Evolutionary conservation across 176 grass and related monocot genomes (phyloP), one percentile per base, ranked within the genome.

Genomic region (Oryza officinalis): DNA sequence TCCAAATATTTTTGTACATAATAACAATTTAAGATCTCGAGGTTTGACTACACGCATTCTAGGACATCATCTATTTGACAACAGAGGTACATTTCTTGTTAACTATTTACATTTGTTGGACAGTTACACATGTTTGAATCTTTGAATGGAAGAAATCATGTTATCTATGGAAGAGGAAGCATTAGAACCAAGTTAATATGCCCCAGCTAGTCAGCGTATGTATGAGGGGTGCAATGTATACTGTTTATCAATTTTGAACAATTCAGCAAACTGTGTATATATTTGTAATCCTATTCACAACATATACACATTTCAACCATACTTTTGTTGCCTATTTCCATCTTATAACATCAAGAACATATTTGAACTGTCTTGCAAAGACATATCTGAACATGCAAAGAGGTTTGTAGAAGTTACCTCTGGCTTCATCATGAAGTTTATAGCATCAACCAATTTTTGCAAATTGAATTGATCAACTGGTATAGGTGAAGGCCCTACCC

Each of bases 391-490:
- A n/a, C n/a, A 45, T 71, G 68, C 26, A 75, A 68, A 26, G n/a
- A n/a, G n/a, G n/a, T n/a, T n/a, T n/a, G 32, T 44, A 80, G 10
- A 68, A 77, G 22, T 61, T 89, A 98, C 93, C 85, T 87, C 74
- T 40, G 77, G 77, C 1, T 92, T 31, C 87, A 94, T 74, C 96
- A 98, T 95, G 70, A 90, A 95, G 0, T 76, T 89, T 79, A 98
- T 95, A 60, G 96, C 91, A 88, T 85, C 89, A 27, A 96, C 87
- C 87, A 98, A 83, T 60, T 95, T 95, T 71, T 50, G 89, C 66
- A 92, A 88, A 80, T 13, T 84, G 82, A 98, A 96, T 72, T 96
- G 91, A 82, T 98, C 93, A 72, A 96, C 70, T 28, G 96, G 87
- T 82, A 98, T 95, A 71, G 93, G 96, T 18, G 66, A 11, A 82